These are phyloP conservation scores for Annulohypoxylon stygium DNA, from an alignment of 495 filamentous ascomycete species.

Conservation along the genomic window DNA sequence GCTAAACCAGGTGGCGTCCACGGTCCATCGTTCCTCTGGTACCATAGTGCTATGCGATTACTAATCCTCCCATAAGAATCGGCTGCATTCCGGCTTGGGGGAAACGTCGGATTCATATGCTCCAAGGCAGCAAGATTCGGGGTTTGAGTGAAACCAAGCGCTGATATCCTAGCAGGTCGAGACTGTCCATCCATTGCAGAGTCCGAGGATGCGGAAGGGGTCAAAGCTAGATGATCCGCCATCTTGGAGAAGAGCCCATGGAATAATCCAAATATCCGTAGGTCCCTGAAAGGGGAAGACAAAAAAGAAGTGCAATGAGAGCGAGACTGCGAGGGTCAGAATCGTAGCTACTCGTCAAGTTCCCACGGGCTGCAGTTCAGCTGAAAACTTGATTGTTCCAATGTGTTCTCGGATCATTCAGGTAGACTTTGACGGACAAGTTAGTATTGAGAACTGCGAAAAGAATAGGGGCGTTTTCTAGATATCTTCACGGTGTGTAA, in stretches of 20 bases:
- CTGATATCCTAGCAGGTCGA: constrained; percentile 21
- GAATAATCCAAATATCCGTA: constrained; percentile 13
- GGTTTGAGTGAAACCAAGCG: constrained; percentile 30
- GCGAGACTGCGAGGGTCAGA: constrained; percentile 1
- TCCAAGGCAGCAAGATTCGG: constrained; percentile 36
- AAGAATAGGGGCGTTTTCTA: constrained; percentile 9
- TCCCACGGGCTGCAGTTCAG: neutral
- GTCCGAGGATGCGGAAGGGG: constrained; percentile 39
- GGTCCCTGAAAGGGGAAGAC: neutral
- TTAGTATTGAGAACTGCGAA: constrained; percentile 23
- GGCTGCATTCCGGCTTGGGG: constrained; percentile 24
- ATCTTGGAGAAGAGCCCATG: constrained; percentile 24
- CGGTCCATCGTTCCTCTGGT: constrained; percentile 55
- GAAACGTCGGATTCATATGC: constrained; percentile 26
- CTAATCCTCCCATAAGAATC: constrained; percentile 27
- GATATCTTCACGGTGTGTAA: constrained; percentile 23
- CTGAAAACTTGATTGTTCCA: neutral
- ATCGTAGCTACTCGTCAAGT: constrained; percentile 11
- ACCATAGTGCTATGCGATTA: constrained; percentile 53
- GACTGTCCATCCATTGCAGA: constrained; percentile 33
- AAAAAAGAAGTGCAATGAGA: constrained; percentile 14
- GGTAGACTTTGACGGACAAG: constrained; percentile 13
- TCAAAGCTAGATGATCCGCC: constrained; percentile 41
- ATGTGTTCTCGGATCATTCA: neutral
- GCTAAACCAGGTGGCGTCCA: constrained; percentile 52